Evolutionary conservation across 2,329 filamentous ascomycete species (phyloP).

Genomic region (Metarhizium humberi): DNA sequence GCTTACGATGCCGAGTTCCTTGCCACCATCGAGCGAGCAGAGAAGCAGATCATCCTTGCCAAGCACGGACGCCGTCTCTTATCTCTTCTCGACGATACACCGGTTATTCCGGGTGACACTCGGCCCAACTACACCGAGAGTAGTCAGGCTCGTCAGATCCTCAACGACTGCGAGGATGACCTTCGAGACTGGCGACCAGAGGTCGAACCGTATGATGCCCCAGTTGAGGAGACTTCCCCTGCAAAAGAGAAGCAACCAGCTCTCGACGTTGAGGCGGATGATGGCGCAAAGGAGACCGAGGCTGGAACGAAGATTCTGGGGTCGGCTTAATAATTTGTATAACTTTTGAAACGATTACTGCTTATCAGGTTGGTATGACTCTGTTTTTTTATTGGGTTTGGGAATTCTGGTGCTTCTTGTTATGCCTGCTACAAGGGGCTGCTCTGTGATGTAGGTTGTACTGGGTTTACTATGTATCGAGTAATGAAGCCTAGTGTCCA

Average conservation of each 20-base stretch:
- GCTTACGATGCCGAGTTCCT: constrained; percentile 83
- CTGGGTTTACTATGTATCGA: background rate
- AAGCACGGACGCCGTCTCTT: constrained; percentile 81
- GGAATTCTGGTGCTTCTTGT: background rate
- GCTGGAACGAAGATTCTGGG: background rate
- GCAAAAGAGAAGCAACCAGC: constrained; percentile 15
- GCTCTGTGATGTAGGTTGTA: background rate
- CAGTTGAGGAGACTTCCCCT: constrained; percentile 14
- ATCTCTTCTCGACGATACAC: constrained; percentile 78
- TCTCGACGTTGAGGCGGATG: constrained; percentile 2
- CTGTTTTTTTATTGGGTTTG: background rate
- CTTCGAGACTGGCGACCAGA: constrained; percentile 63
- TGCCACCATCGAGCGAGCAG: constrained; percentile 87
- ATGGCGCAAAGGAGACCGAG: background rate
- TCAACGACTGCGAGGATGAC: constrained; percentile 88
- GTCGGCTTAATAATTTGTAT: background rate
- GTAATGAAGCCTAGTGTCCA: background rate
- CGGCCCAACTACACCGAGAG: constrained; percentile 58
- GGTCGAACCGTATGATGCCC: constrained; percentile 21
- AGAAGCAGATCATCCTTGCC: constrained; percentile 93
- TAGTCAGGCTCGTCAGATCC: constrained; percentile 66
- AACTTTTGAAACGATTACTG: background rate
- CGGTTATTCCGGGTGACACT: constrained; percentile 77
- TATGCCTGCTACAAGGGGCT: background rate
- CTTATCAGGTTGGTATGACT: background rate